Base-by-base conservation (phyloP, 2,329 filamentous ascomycete genomes). In the Corniculantispora saksenae region DNA sequence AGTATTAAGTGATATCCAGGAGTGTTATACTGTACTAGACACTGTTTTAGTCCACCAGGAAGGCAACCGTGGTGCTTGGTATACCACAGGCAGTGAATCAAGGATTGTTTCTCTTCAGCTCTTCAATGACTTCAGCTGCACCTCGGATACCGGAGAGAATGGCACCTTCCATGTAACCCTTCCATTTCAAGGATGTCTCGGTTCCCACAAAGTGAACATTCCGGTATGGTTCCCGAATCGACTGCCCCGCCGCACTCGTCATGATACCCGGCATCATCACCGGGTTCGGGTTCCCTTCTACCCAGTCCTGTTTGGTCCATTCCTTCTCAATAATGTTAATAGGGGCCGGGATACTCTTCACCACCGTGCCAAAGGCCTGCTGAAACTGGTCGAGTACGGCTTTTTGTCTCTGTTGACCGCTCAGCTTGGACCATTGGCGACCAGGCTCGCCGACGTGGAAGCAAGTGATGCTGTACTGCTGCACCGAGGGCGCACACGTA, bases 361-460 rank as follows among this genome's bases (percentile, higher is more conserved):
- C 48, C 27, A 23, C 27, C 6, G 48, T 51, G 17, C 48, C 48
- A 51, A 51, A 51, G 7, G 17, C 48, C n/a, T 23, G 21, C 48
- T 51, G 21, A 15, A 51, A 51, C 48, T 51, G 21, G 12, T 51
- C 17, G 3, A 51, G 27, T n/a, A 51, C 48, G 21, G 27, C 48
- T 7, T 29, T 9, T 9, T 15, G 48, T 51, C 48, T 51, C 48
- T 51, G 21, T 9, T 23, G 21, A n/a, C 27, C 17, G 27, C 27
- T 29, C 13, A 70, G 72, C 0, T 70, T 57, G 0, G 72, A 67
- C 78, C 78, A 80, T 0, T 53, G 69, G 0, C 70, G 69, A 2
- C 77, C 81, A 0, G 71, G 66, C 1, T 75, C 72, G 1, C 80
- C 78, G 1, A 68, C 69, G 60, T 82, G 68, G 70, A 83, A 84